Evolutionary conservation across 2,329 filamentous ascomycete genomes (phyloP).

Genomic region (Intubia oerlemansii): DNA sequence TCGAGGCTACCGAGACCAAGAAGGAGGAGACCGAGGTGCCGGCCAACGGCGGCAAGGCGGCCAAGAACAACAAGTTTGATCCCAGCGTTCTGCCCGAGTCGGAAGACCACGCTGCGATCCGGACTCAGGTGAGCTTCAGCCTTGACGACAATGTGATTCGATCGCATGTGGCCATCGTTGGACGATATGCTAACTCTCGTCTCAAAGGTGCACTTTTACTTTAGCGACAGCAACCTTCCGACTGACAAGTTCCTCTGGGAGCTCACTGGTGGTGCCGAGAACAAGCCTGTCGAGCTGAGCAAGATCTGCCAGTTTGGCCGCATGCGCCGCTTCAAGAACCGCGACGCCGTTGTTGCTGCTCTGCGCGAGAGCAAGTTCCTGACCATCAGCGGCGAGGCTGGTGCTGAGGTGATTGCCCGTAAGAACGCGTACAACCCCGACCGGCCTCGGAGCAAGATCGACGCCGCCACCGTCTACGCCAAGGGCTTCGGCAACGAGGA

Average conservation of each 20-base stretch:
- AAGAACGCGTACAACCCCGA: constrained; percentile 47
- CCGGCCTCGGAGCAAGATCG: constrained; percentile 38
- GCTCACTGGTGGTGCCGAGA: constrained; percentile 54
- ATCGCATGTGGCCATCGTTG: no score
- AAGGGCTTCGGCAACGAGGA: constrained; percentile 84
- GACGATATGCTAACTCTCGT: no score
- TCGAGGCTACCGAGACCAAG: constrained; percentile 1
- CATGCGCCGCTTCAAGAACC: constrained; percentile 87
- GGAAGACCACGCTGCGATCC: constrained; percentile 60
- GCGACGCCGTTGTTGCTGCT: constrained; percentile 62
- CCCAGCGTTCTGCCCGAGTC: constrained; percentile 45
- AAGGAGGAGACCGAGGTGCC: background rate
- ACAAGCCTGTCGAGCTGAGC: constrained; percentile 61
- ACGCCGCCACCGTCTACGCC: constrained; percentile 63
- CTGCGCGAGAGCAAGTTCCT: constrained; percentile 58
- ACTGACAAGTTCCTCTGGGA: constrained; percentile 75
- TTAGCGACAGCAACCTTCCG: constrained; percentile 75
- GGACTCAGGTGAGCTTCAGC: constrained; percentile 44
- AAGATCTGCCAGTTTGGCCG: constrained; percentile 76
- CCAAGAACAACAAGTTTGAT: constrained; percentile 46
- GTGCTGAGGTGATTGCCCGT: constrained; percentile 51
- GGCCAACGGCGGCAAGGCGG: constrained; percentile 17
- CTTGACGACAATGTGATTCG: background rate
- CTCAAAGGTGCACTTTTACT: constrained; percentile 82
- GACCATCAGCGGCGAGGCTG: constrained; percentile 51